A percentile compares a stretch with the other conserved stretches of the same genome.
Conservation (phyloP, 2,329 filamentous ascomycete genomes). For the Cladosporium sp. region DNA sequence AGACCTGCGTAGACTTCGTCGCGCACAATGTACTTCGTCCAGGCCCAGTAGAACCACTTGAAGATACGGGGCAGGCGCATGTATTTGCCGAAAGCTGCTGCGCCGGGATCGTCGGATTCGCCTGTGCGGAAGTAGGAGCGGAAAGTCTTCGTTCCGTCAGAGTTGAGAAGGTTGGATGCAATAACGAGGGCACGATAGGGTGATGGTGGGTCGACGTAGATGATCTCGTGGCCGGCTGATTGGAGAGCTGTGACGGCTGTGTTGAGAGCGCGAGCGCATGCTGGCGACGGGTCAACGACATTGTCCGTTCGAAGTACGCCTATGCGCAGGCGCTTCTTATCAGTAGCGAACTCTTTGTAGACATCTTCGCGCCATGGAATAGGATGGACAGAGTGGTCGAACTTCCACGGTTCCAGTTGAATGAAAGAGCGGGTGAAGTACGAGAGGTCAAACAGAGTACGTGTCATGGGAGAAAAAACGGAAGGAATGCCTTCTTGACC, state of each 20-base stretch:
- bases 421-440: slow-evolving; percentile 81
- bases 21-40: slow-evolving; percentile 74
- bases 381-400: slow-evolving; percentile 80
- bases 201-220: slow-evolving; percentile 47
- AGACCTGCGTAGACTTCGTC: slow-evolving; percentile 76
- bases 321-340: slow-evolving; percentile 62
- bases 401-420: slow-evolving; percentile 79
- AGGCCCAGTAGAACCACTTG: slow-evolving; percentile 83
- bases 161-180: slow-evolving; percentile 74
- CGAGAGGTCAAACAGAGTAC: slow-evolving; percentile 73
- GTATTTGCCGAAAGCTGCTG: slow-evolving; percentile 67
- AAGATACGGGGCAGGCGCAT: slow-evolving; percentile 68
- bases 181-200: slow-evolving; percentile 72
- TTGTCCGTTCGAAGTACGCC: slow-evolving; percentile 68
- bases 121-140: slow-evolving; percentile 69
- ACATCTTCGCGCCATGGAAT: slow-evolving; percentile 68
- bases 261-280: slow-evolving; percentile 71
- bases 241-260: slow-evolving; percentile 65
- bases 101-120: slow-evolving; percentile 76
- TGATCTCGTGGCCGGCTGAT: slow-evolving; percentile 69
- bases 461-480: slow-evolving; percentile 88
- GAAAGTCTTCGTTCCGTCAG: slow-evolving; percentile 78
- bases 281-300: slow-evolving; percentile 81
- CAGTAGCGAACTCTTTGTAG: slow-evolving; percentile 55
- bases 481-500: slow-evolving; percentile 86